Base-by-base conservation (phyloP, 2,329 filamentous ascomycete species). In the Fusarium longipes region DNA sequence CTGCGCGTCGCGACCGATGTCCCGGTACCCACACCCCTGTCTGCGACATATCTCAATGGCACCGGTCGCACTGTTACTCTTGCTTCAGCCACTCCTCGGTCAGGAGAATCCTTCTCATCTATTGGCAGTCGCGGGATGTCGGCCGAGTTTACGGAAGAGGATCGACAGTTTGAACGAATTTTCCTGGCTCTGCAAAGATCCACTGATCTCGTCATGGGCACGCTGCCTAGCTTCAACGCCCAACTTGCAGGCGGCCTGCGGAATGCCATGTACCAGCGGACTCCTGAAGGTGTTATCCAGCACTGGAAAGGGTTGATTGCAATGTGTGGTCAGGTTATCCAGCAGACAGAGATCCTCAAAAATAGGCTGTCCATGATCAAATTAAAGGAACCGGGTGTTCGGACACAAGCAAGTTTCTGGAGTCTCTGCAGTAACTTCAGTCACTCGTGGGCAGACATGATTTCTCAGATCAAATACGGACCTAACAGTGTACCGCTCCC, bases 111-210 rank as follows among this genome's bases (percentile, higher is more conserved):
- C 0, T 96, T 96, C 75, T 84, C 83, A 3, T 88, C 89, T 0
- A 81, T 83, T 6, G 82, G 82, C 30, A 77, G 71, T 22, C 76
- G 75, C 27, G 74, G 82, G 53, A 80, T 82, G 29, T 82, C 85
- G 39, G 76, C 87, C 11, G 91, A 93, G 49, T 87, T 89, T 48
- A 86, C 86, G 4, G 91, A 93, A 67, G 93, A 97, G 65, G 93
- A 97, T 70, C 85, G 87, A 17, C 86, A 89, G 27, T 97, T 97
- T 69, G 94, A 97, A 65, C 87, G 84, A 63, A 93, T 97, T 22
- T 97, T 92, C 79, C 75, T 93, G 32, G 91, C 91, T 43, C 82
- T 97, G 24, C 89, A 90, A 43, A 86, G 85, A 53, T 91, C 93
- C 1, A 90, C 91, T 20, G 91, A 93, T 47, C 82, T 92, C 47